Percentiles rank a stretch among this genome's conserved stretches.
These are phyloP conservation scores for Myriosclerotinia duriaeana DNA, from an alignment of 2,329 filamentous ascomycete genomes.

Conservation along the genomic window DNA sequence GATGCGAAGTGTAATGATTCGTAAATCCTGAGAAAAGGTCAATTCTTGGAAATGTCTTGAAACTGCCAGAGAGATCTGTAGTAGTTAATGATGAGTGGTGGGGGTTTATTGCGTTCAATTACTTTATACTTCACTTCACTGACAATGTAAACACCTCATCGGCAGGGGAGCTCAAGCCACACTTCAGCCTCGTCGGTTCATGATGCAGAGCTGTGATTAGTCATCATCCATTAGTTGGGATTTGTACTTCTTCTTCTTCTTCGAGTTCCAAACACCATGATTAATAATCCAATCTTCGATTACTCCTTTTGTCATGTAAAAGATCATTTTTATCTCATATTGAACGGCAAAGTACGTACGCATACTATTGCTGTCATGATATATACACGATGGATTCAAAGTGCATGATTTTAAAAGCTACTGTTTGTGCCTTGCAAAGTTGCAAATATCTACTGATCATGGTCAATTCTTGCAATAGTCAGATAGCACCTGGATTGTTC, in stretches of 20 bases:
- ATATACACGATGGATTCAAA: no score
- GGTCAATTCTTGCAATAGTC: no score
- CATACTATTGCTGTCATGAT: no score
- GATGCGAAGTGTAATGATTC: neutral
- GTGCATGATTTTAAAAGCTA: no score
- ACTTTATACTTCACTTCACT: slow-evolving; percentile 11
- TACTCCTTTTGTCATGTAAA: no score
- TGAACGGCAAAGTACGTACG: no score
- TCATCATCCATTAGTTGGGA: neutral
- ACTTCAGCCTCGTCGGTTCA: slow-evolving; percentile 13
- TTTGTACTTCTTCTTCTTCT: no score
- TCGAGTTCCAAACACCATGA: no score
- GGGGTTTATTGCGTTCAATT: slow-evolving; percentile 7
- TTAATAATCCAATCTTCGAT: no score
- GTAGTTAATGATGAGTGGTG: neutral
- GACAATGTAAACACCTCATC: slow-evolving; percentile 19
- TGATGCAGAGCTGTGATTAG: slow-evolving; percentile 4
- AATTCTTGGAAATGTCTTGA: neutral
- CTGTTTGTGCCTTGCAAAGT: neutral
- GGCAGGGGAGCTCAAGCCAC: slow-evolving; percentile 20
- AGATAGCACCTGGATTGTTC: no score
- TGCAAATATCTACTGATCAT: neutral
- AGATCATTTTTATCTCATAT: no score
- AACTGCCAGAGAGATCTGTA: neutral
- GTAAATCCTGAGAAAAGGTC: neutral